A percentile compares a stretch with the other conserved stretches of the same genome.
Conservation (phyloP, 768 basidiomycete species). For the Leccinum longicurvipes region DNA sequence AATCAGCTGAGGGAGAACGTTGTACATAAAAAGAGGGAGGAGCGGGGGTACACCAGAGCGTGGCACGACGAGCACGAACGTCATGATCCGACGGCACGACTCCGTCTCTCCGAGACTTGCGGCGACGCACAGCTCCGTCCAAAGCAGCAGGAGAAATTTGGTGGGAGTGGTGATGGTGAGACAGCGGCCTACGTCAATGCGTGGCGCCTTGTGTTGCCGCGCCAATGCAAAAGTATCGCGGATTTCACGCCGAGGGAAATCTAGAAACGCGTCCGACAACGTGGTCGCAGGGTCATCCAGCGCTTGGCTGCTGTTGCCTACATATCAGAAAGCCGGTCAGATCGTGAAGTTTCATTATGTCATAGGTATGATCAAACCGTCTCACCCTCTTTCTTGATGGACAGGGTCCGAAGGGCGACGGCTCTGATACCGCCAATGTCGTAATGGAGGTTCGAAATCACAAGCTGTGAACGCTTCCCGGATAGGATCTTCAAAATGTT, state of each 20-base stretch:
- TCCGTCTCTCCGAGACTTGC: constrained; percentile 61
- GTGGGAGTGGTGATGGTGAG: constrained; percentile 55
- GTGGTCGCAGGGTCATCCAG: constrained; percentile 16
- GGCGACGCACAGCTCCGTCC: constrained; percentile 57
- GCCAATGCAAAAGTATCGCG: constrained; percentile 55
- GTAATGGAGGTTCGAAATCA: constrained; percentile 28
- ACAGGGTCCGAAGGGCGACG: constrained; percentile 38
- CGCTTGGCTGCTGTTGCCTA: constrained; percentile 16
- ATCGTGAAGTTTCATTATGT: not conserved
- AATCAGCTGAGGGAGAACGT: constrained; percentile 62
- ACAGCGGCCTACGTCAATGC: constrained; percentile 64
- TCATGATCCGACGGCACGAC: constrained; percentile 59
- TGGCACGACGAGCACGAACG: constrained; percentile 65
- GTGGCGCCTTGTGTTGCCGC: constrained; percentile 58
- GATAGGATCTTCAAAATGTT: constrained; percentile 47
- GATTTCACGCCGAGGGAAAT: constrained; percentile 56
- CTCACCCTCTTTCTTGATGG: constrained; percentile 38
- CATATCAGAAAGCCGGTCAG: constrained; percentile 4
- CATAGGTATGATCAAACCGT: not conserved
- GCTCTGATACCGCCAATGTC: constrained; percentile 40
- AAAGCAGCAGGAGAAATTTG: constrained; percentile 63
- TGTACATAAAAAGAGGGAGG: constrained; percentile 69
- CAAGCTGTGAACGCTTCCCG: constrained; percentile 36
- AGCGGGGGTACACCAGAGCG: constrained; percentile 56
- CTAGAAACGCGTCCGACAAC: constrained; percentile 40